Conservation (phyloP, 768 basidiomycete genomes). For the Ramaria rubella region DNA sequence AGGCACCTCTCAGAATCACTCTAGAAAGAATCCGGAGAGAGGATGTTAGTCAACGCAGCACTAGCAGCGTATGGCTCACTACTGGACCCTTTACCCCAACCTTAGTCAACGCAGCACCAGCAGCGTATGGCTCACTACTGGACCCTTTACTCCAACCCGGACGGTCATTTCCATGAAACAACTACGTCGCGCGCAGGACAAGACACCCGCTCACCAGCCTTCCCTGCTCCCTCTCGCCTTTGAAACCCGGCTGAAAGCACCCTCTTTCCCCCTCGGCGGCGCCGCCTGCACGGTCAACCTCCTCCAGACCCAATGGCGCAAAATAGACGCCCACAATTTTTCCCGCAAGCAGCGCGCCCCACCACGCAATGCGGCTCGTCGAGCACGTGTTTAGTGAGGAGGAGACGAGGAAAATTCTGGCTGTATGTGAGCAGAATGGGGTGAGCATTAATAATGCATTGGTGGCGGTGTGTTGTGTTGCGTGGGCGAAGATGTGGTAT, state of each 20-base stretch:
- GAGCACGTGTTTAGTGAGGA: background rate
- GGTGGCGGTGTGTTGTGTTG: conserved; percentile 16
- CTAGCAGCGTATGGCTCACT: too few species aligned
- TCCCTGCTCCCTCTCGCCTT: background rate
- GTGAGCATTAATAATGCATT: conserved; percentile 17
- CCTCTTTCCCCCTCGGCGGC: background rate
- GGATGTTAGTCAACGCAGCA: too few species aligned
- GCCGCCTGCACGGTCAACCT: background rate
- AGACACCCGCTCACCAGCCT: background rate
- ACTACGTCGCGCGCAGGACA: too few species aligned
- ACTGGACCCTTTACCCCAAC: too few species aligned
- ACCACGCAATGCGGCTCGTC: background rate
- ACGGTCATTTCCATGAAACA: too few species aligned
- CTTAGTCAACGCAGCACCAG: too few species aligned
- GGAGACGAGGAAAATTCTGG: conserved; percentile 12
- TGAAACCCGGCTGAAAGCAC: background rate
- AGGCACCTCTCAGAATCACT: too few species aligned
- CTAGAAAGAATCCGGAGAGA: too few species aligned
- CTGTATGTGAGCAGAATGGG: conserved; percentile 14
- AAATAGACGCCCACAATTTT: background rate
- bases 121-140: too few species aligned
- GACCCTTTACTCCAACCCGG: too few species aligned
- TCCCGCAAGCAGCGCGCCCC: background rate
- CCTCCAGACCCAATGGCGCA: background rate
- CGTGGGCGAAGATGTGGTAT: conserved; percentile 15